Evolutionary conservation across 257 asterid species (phyloP), one percentile per base, ranked within the genome.

Genomic region (Haberlea rhodopensis): DNA sequence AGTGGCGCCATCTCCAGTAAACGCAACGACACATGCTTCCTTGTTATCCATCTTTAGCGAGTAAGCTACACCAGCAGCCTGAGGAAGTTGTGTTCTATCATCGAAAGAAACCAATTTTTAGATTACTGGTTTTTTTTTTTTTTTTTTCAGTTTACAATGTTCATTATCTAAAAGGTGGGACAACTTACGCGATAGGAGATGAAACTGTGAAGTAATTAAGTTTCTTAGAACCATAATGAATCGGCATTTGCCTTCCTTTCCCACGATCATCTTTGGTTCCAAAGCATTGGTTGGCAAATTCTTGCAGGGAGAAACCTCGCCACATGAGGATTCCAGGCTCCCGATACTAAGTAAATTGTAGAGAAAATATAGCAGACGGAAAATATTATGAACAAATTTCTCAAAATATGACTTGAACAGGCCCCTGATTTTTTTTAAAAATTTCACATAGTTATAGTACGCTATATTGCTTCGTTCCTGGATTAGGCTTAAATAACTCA

Each of bases 231-330:
- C 97, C 96, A 60, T 92, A 84, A 66, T 92, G 99, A 37, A 83
- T 64, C 0, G 99, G 97, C 99, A 94, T 94, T 77, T 94, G 99
- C 84, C 91, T 87, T 43, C 99, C 99, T 80, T 90, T 94, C n/a
- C 95, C 95, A 45, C 55, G 43, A 67, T 84, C 96, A 49, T 74
- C 70, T 65, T 81, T 84, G 63, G 71, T 92, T 37, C 99, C 97
- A 5, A 92, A 92, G 40, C 74, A 81, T 56, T 92, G 99, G 80
- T 81, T 72, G 22, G 97, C 82, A 27, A 89, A 85, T 49, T 87
- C 90, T 79, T 92, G 81, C 16, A 92, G 53, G n/a, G 82, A 79
- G 81, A 81, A 89, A 13, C 97, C 97, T 0, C 96, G 95, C 97
- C 99, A 94, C 63, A 94, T 48, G 29, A 94, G 82, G 63, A 90